These are phyloP conservation scores for Fusarium sp. DNA, from an alignment of 2,329 filamentous ascomycete genomes.

Conservation along the genomic window DNA sequence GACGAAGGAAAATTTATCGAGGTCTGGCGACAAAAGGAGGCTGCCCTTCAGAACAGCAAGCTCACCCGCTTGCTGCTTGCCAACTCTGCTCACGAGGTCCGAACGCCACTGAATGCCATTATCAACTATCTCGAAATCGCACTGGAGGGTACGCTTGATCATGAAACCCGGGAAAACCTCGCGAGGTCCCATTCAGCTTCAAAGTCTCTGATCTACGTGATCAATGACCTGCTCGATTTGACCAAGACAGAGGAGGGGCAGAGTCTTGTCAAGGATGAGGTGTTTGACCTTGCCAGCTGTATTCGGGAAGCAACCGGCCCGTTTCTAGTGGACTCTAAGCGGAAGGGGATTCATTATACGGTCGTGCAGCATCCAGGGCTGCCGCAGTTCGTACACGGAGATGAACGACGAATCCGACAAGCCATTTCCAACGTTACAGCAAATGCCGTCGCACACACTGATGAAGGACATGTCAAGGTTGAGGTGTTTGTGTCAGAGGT, in stretches of 20 bases:
- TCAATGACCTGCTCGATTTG: slow-evolving; percentile 89
- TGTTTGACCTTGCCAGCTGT: slow-evolving; percentile 78
- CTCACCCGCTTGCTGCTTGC: slow-evolving; percentile 82
- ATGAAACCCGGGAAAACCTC: slow-evolving; percentile 86
- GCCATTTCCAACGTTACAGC: slow-evolving; percentile 85
- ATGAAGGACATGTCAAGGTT: slow-evolving; percentile 73
- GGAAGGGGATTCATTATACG: slow-evolving; percentile 80
- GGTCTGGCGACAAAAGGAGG: slow-evolving; percentile 92
- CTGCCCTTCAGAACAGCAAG: slow-evolving; percentile 83
- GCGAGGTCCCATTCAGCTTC: slow-evolving; percentile 89
- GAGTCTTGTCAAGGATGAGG: slow-evolving; percentile 81
- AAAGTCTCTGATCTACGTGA: slow-evolving; percentile 92
- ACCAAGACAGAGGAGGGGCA: slow-evolving; percentile 90
- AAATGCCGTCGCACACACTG: slow-evolving; percentile 86
- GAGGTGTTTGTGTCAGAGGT: slow-evolving; percentile 74
- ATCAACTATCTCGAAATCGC: slow-evolving; percentile 96
- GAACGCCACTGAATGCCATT: slow-evolving; percentile 91
- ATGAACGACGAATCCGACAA: slow-evolving; percentile 83
- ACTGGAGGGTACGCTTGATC: slow-evolving; percentile 81
- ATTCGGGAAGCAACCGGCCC: slow-evolving; percentile 82
- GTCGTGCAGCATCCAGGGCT: slow-evolving; percentile 75
- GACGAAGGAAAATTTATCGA: slow-evolving; percentile 79
- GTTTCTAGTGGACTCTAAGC: slow-evolving; percentile 78
- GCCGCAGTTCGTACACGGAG: slow-evolving; percentile 79
- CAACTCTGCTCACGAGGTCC: slow-evolving; percentile 92